Base-by-base conservation (phyloP, 306 rosid genomes). In the Quercus alba region DNA sequence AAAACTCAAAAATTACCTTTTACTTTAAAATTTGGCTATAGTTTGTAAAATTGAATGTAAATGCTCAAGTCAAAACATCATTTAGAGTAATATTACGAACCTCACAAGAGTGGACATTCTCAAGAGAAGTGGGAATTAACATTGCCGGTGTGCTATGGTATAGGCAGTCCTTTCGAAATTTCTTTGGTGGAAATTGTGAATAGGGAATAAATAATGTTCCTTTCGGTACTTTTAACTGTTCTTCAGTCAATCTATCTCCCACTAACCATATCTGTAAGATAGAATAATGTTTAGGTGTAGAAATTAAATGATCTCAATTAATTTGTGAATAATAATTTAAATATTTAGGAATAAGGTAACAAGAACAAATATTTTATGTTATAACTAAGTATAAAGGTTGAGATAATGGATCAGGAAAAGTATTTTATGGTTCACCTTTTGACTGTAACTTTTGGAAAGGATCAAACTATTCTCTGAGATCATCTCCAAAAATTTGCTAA, bases 51-150 rank as follows among this genome's bases (percentile, higher is more conserved):
- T 33, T 33, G 38, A 33, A 33, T 33, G 1, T 44, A 8, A 44
- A 44, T 44, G 12, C 51, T 44, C 12, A 44, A 10, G 12, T 2
- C 13, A 44, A 44, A 44, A 44, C 12, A 7, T 44, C 51, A 44
- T 44, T 44, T 7, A 44, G 2, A 10, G 51, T 44, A 44, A 44
- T 44, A 44, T 44, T 44, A 44, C 51, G 51, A 44, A 94, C 98
- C 98, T 94, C 98, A 69, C 98, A 92, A 20, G 97, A 84, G 75
- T 89, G 85, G 15, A 94, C 55, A 67, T 94, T 94, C 52, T 74
- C 79, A 5, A 92, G 44, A 1, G 89, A 76, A 67, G 83, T 3
- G 2, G 98, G 97, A 83, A 81, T 57, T 11, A 75, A 55, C 96
- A 94, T 85, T 21, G 98, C 90, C 13, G 97, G 98, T 15, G 97